Evolutionary conservation across 1,139 yeast species (phyloP), one percentile per base, ranked within the genome.

Genomic region (Eremothecium gossypii): DNA sequence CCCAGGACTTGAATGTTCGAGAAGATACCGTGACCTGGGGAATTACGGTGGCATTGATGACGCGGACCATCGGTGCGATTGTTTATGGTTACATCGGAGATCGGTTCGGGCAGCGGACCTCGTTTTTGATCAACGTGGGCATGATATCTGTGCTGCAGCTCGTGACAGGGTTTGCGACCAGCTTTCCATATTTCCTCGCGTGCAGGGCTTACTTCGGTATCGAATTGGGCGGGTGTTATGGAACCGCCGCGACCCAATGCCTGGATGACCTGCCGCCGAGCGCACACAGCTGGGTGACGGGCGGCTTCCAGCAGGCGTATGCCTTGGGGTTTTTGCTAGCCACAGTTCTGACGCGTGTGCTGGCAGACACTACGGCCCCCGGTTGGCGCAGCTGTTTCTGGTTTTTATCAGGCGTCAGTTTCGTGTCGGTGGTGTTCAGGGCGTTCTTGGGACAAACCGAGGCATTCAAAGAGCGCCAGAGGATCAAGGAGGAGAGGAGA

Each of bases 331-430:
- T 80, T 54, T 64, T 81, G 39, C 58, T 80, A 32, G 83, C 78
- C 3, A 83, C 78, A 36, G 67, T 78, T 33, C 79, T 81, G 61
- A 74, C 72, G 48, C 70, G 86, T 49, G 83, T 82, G 1, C 67
- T 79, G 48, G 70, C 70, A 4, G 73, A 71, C 49, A 71, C 70
- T 44, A 63, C 77, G 8, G 46, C 64, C 1, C 73, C 76, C 51
- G 71, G 75, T 1, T 84, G 95, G 95, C 72, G 93, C 57, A 73
- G 86, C 1, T 68, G 83, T 49, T 81, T 79, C 61, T 83, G 93
- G 87, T 82, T 85, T 54, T 76, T 83, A 41, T 78, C 91, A 23
- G 83, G 89, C 23, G 74, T 80, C 9, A 79, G 83, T 26, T 71
- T 75, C 33, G 58, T 79, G 13, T 70, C 81, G 49, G 69, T 75